These are phyloP conservation scores for Coleophoma crateriformis DNA, from an alignment of 2,329 filamentous ascomycete genomes.

Conservation along the genomic window DNA sequence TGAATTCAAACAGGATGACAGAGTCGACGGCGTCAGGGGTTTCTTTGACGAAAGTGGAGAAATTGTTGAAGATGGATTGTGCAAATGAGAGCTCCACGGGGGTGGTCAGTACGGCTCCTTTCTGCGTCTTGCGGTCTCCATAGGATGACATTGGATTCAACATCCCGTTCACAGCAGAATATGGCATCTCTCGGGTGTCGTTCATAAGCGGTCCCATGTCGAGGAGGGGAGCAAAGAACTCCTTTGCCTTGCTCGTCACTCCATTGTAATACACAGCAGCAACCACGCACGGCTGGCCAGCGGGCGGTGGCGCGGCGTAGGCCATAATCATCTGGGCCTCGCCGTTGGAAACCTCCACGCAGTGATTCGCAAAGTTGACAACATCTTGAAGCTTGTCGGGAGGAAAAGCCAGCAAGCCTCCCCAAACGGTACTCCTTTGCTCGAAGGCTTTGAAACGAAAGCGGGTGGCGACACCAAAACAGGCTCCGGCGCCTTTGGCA, in stretches of 20 bases:
- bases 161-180: slow-evolving; percentile 25
- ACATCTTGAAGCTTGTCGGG: slow-evolving; percentile 5
- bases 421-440: slow-evolving; percentile 11
- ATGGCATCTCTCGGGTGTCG: slow-evolving; percentile 22
- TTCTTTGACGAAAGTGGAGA: slow-evolving; percentile 19
- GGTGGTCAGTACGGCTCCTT: slow-evolving; percentile 28
- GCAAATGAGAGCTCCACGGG: slow-evolving; percentile 24
- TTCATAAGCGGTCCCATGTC: slow-evolving; percentile 21
- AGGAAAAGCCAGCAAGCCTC: slow-evolving; percentile 10
- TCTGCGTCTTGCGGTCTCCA: slow-evolving; percentile 31
- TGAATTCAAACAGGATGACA: slow-evolving; percentile 15
- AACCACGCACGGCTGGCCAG: background rate
- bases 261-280: slow-evolving; percentile 28
- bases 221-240: slow-evolving; percentile 22
- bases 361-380: slow-evolving; percentile 10
- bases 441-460: slow-evolving; percentile 8
- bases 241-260: slow-evolving; percentile 19
- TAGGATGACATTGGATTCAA: slow-evolving; percentile 23
- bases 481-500: slow-evolving; percentile 24
- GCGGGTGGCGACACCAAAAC: slow-evolving; percentile 12
- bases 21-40: slow-evolving; percentile 13
- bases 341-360: background rate
- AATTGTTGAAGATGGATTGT: slow-evolving; percentile 19
- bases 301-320: background rate
- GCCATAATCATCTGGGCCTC: background rate